phyloP scores from a whole-genome alignment of 495 filamentous ascomycete genomes.

The Aspergillus campestris region DNA sequence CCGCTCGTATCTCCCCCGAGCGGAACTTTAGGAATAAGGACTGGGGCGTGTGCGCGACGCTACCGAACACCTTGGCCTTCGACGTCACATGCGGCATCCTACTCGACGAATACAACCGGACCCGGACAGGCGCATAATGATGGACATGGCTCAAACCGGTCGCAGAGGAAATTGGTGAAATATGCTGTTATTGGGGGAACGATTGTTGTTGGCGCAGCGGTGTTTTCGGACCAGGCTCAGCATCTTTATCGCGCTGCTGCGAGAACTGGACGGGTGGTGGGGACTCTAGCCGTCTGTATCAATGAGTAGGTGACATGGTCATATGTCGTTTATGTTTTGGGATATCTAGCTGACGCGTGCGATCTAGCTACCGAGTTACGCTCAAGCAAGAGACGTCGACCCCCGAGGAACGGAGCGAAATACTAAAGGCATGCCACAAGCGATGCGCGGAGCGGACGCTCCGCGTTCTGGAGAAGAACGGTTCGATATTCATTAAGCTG shows the following conservation, averaged over 20 bases:
- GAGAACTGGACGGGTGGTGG: slow-evolving; percentile 72
- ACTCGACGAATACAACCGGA: slow-evolving; percentile 11
- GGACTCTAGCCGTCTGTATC: slow-evolving; percentile 68
- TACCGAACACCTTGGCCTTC: not conserved
- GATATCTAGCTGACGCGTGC: not conserved
- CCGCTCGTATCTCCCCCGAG: too few species aligned
- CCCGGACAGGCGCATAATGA: slow-evolving; percentile 7
- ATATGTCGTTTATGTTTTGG: not conserved
- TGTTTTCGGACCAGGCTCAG: slow-evolving; percentile 63
- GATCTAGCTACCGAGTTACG: slow-evolving; percentile 67
- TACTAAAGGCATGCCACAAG: slow-evolving; percentile 82
- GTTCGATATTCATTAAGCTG: slow-evolving; percentile 96
- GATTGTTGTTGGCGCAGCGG: slow-evolving; percentile 48
- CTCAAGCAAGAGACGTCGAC: slow-evolving; percentile 55
- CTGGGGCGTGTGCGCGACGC: not conserved
- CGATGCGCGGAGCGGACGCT: slow-evolving; percentile 86
- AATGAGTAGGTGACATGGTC: slow-evolving; percentile 62
- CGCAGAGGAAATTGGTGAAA: slow-evolving; percentile 27
- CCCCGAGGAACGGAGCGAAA: slow-evolving; percentile 49
- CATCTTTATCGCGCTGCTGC: slow-evolving; percentile 65
- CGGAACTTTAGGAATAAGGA: too few species aligned
- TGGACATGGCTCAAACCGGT: slow-evolving; percentile 10
- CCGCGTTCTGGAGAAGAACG: slow-evolving; percentile 82
- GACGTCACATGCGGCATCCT: slow-evolving; percentile 7
- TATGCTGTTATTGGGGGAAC: slow-evolving; percentile 45